A percentile compares a stretch with the other conserved stretches of the same genome.
These are phyloP conservation scores for Pinus tabuliformis DNA, from an alignment of 75 land plant species.

Conservation along the genomic window DNA sequence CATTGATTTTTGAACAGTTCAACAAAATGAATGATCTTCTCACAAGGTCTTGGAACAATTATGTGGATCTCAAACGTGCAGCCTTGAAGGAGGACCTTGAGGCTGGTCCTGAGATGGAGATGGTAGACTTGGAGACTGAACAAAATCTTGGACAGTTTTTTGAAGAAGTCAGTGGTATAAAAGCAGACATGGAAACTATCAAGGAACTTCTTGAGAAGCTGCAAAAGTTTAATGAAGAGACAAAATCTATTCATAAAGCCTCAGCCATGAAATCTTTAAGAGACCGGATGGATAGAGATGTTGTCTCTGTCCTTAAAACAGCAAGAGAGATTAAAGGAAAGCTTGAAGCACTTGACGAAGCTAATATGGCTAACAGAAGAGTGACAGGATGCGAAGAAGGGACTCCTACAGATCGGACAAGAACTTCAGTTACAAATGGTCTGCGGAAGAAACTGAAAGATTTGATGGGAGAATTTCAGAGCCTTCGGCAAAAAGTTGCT, in stretches of 20 bases:
- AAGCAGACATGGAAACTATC: conserved; percentile 47
- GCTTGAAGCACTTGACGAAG: conserved; percentile 64
- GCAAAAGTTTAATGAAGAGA: conserved; percentile 53
- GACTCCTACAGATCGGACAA: conserved; percentile 60
- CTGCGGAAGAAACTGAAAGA: conserved; percentile 62
- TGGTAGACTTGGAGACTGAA: conserved; percentile 21
- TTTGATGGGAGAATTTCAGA: conserved; percentile 49
- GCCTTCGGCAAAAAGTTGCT: conserved; percentile 30
- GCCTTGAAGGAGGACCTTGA: conserved; percentile 66
- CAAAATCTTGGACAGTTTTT: conserved; percentile 48
- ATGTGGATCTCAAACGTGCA: conserved; percentile 75
- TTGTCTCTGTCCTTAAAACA: conserved; percentile 29
- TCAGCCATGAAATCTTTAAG: conserved; percentile 53
- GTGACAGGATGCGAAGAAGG: conserved; percentile 63
- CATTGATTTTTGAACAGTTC: background rate
- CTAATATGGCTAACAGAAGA: conserved; percentile 38
- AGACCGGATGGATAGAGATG: conserved; percentile 61
- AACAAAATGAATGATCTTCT: conserved; percentile 75
- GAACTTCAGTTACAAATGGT: conserved; percentile 55
- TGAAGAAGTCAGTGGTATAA: conserved; percentile 56
- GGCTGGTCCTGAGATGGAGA: conserved; percentile 34
- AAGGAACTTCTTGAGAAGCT: conserved; percentile 28
- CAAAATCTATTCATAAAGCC: conserved; percentile 44
- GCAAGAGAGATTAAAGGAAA: conserved; percentile 50
- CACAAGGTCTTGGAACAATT: conserved; percentile 61